A percentile compares a stretch with the other conserved stretches of the same genome.
These are phyloP conservation scores for Liquidambar formosana DNA, from an alignment of 164 flowering plant species.

Conservation along the genomic window DNA sequence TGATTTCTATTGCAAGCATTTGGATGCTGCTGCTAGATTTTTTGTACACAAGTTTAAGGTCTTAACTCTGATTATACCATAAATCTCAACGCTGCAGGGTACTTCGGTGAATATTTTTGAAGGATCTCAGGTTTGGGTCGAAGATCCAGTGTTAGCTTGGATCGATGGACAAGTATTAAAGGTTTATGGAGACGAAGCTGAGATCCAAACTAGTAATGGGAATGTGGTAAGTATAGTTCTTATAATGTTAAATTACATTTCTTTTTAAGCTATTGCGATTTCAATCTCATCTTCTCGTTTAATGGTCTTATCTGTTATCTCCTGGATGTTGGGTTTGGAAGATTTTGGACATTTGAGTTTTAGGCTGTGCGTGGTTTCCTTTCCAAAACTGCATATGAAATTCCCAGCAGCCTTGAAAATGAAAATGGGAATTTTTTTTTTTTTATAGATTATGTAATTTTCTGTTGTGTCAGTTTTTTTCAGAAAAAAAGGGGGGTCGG, in stretches of 20 bases:
- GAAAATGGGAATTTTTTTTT: too few species aligned
- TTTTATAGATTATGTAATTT: too few species aligned
- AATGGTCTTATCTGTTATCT: background rate
- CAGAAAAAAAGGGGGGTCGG: too few species aligned
- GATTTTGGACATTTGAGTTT: too few species aligned
- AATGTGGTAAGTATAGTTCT: slow-evolving; percentile 33
- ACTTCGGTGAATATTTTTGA: slow-evolving; percentile 36
- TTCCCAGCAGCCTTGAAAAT: too few species aligned
- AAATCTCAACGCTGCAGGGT: slow-evolving; percentile 31
- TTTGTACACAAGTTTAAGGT: background rate
- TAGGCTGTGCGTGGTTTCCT: too few species aligned
- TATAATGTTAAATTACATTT: background rate
- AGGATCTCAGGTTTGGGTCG: slow-evolving; percentile 66
- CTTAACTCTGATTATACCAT: background rate
- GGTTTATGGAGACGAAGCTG: slow-evolving; percentile 46
- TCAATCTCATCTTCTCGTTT: background rate
- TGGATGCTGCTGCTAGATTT: background rate
- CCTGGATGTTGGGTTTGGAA: background rate
- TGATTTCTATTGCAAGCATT: background rate
- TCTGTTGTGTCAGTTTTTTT: too few species aligned
- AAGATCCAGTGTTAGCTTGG: slow-evolving; percentile 49
- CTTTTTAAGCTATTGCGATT: background rate
- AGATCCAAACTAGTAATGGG: slow-evolving; percentile 38
- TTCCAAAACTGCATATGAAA: too few species aligned
- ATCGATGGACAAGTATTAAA: slow-evolving; percentile 50